Base-by-base conservation (phyloP, 169 alveolate species). In the Plasmodium relictum region DNA sequence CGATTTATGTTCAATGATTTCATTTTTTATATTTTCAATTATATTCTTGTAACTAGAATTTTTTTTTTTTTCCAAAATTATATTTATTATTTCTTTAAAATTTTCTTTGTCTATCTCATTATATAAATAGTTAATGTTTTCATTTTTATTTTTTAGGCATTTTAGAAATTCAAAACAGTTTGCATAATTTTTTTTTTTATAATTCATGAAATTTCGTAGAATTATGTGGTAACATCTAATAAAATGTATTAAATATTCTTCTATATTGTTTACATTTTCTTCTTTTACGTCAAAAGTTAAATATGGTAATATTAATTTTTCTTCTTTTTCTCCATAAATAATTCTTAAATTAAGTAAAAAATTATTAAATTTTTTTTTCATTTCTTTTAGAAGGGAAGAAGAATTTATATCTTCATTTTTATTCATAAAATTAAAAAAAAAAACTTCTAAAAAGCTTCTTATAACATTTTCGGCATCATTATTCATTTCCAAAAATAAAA, bases 401-500 rank as follows among this genome's bases (percentile, higher is more conserved):
- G 63, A 68, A 80, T 80, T 80, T 42, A 80, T 80, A n/a, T 80
- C 68, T 18, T 80, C 83, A 68, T 80, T 80, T 39, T 80, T 80
- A 48, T 80, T 80, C 90, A 80, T 80, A 66, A 80, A 80, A 42
- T 68, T 80, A 18, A 83, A 80, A 68, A 80, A 80, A 52, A 80
- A 80, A 31, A 68, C 66, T 54, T 80, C 90, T 61, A 80, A 68
- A 80, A 80, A 80, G 39, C 50, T 66, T 45, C 90, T 48, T 26
- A 71, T 68, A 22, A 80, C 72, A 80, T 66, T 80, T 52, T 80
- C 90, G 14, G 90, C 90, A 80, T 80, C 90, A 80, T 50, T 80
- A 41, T 80, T 80, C 90, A 80, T 80, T 68, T 80, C 90, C 26
- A 80, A 45, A 44, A 31, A 80, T 18, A 80, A 72, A 3, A 58